Conservation (phyloP, 768 basidiomycete species). For the Sutorius australiensis region DNA sequence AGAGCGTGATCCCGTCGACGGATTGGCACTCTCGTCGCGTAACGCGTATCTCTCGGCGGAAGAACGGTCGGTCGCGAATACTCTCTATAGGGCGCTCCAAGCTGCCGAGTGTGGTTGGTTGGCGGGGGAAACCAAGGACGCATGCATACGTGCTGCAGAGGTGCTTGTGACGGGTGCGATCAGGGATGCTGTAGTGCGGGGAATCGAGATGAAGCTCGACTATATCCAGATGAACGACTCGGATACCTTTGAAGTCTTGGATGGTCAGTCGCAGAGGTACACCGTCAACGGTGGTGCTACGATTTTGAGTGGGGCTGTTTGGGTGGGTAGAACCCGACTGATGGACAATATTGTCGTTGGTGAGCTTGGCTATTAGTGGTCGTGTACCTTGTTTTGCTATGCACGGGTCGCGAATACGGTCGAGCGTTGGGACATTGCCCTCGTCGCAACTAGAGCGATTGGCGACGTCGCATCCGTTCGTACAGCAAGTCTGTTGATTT, state of each 20-base stretch:
- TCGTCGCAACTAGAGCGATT: conserved; percentile 33
- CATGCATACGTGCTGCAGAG: conserved; percentile 44
- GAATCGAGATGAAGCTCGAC: conserved; percentile 63
- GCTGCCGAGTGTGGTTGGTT: conserved; percentile 57
- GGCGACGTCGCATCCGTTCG: conserved; percentile 46
- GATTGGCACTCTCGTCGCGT: conserved; percentile 85
- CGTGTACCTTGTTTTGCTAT: conserved; percentile 11
- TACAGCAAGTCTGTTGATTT: conserved; percentile 43
- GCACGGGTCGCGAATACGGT: conserved; percentile 13
- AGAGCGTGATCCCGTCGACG: conserved; percentile 57
- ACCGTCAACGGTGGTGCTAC: conserved; percentile 36
- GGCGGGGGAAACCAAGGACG: conserved; percentile 44
- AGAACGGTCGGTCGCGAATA: conserved; percentile 61
- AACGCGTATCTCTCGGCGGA: conserved; percentile 72
- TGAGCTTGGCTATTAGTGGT: conserved; percentile 29
- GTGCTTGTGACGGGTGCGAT: conserved; percentile 36
- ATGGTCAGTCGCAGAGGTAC: conserved; percentile 27
- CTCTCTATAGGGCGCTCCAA: conserved; percentile 65
- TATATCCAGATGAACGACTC: conserved; percentile 89
- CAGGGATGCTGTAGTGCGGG: conserved; percentile 30
- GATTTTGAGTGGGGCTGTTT: conserved; percentile 82
- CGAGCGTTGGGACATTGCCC: conserved; percentile 21
- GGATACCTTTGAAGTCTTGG: conserved; percentile 64
- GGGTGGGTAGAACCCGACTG: conserved; percentile 81
- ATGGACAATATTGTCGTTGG: conserved; percentile 92